A percentile compares a stretch with the other conserved stretches of the same genome.
Evolutionary conservation across 345 rosid species (phyloP).

Genomic region (Aquilaria sinensis): DNA sequence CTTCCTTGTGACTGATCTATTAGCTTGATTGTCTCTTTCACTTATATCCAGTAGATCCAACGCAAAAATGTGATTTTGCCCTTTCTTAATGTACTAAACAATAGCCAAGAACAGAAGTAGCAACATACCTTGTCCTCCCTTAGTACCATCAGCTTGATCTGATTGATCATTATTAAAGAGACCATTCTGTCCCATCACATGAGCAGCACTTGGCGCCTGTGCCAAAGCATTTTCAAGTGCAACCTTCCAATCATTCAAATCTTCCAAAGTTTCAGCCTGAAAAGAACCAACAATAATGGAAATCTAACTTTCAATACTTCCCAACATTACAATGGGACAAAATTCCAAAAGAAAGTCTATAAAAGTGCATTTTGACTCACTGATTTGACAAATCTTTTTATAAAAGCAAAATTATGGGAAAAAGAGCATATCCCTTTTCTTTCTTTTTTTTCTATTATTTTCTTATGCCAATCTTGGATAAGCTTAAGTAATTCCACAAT

Average conservation of each 20-base stretch:
- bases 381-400: no score
- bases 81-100: no score
- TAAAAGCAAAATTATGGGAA: no score
- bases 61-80: background rate
- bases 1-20: no score
- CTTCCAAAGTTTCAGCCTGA: constrained; percentile 81
- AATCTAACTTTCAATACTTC: constrained; percentile 1
- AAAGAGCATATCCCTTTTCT: no score
- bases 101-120: background rate
- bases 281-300: constrained; percentile 5
- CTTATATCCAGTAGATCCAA: no score
- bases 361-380: no score
- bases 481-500: no score
- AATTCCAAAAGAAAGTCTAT: no score
- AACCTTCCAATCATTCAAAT: constrained; percentile 76
- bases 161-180: constrained; percentile 57
- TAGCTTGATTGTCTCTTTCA: no score
- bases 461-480: no score
- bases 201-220: constrained; percentile 70
- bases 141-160: constrained; percentile 35
- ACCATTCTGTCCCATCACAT: constrained; percentile 75
- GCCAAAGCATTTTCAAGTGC: constrained; percentile 83
- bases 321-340: background rate
- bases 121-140: constrained; percentile 29
- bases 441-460: no score